Evolutionary conservation across 176 grass and related monocot genomes (phyloP).

Genomic region (Aechmea fasciata): DNA sequence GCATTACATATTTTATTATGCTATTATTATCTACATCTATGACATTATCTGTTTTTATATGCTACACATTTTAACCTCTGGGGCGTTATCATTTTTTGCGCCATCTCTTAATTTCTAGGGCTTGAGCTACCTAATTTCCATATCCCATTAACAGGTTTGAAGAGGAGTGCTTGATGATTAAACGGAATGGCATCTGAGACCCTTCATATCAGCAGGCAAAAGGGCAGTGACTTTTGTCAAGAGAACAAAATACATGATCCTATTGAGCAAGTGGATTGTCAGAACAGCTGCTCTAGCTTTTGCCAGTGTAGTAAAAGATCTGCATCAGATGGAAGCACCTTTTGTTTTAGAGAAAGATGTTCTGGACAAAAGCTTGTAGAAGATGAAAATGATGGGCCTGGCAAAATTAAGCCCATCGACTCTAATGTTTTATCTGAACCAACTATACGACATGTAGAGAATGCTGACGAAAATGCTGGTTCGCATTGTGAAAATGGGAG

Average conservation of each 20-base stretch:
- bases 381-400: conserved; percentile 19
- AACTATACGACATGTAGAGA: conserved; percentile 25
- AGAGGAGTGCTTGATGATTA: not conserved
- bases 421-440: conserved; percentile 16
- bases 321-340: conserved; percentile 13
- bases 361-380: conserved; percentile 20
- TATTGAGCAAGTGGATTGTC: not conserved
- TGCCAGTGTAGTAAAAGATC: conserved; percentile 22
- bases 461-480: conserved; percentile 22
- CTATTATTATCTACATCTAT: too few relatives aligned
- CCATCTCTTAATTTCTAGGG: too few relatives aligned
- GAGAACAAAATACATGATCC: not conserved
- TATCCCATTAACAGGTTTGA: not conserved
- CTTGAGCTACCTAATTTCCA: too few relatives aligned
- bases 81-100: too few relatives aligned
- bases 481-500: conserved; percentile 25
- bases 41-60: too few relatives aligned
- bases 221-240: not conserved
- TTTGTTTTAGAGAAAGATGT: conserved; percentile 2
- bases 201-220: not conserved
- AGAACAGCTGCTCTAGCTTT: not conserved
- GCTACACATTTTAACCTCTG: too few relatives aligned
- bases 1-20: too few relatives aligned
- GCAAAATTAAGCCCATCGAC: conserved; percentile 17
- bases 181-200: not conserved